phyloP scores from a whole-genome alignment of 495 filamentous ascomycete genomes.

The Letharia lupina region DNA sequence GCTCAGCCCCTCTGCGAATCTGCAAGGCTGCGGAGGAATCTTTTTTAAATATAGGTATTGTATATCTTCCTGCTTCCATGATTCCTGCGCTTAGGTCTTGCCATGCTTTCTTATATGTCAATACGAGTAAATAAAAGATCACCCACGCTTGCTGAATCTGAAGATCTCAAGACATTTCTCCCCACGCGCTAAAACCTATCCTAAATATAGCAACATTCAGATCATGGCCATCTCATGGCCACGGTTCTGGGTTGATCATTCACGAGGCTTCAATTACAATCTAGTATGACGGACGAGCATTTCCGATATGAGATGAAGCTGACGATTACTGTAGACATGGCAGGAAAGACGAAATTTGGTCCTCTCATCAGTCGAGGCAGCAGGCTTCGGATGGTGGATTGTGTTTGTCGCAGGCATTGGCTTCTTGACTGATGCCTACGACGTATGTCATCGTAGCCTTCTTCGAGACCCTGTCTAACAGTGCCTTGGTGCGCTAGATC shows the following conservation, averaged over 20 bases:
- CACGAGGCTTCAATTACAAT: constrained; percentile 19
- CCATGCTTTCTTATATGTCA: too few species aligned
- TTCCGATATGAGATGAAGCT: background rate
- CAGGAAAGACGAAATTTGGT: constrained; percentile 19
- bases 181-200: background rate
- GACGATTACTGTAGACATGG: constrained; percentile 3
- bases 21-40: background rate
- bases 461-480: background rate
- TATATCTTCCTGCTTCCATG: too few species aligned
- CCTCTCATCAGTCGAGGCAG: constrained; percentile 16
- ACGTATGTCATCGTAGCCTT: constrained; percentile 34
- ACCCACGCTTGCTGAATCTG: too few species aligned
- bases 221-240: constrained; percentile 17
- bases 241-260: constrained; percentile 23
- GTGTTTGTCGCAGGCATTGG: constrained; percentile 55
- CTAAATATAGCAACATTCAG: background rate
- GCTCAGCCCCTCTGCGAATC: background rate
- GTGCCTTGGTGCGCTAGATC: constrained; percentile 28
- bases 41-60: too few species aligned
- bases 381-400: constrained; percentile 30
- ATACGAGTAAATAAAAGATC: too few species aligned
- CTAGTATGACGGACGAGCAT: background rate
- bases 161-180: background rate
- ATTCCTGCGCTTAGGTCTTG: too few species aligned
- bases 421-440: constrained; percentile 62